Percentiles rank a stretch among this genome's conserved stretches.
Evolutionary conservation across 371 early-diverging fungal genomes (phyloP).

Genomic region (Lichtheimia ornata): DNA sequence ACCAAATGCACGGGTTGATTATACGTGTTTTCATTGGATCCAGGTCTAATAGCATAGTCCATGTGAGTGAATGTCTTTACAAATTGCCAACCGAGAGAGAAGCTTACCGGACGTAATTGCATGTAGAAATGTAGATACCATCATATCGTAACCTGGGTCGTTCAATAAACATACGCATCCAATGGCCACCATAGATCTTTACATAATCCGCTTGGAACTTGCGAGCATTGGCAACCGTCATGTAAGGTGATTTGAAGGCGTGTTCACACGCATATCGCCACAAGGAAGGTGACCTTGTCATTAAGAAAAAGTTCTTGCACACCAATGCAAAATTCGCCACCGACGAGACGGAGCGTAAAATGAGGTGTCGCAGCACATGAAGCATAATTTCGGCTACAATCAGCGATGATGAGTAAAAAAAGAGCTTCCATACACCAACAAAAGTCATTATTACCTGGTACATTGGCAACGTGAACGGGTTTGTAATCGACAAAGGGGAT

Average conservation of each 20-base stretch:
- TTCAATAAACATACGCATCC: conserved; percentile 61
- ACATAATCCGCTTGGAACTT: conserved; percentile 23
- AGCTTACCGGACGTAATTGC: conserved; percentile 59
- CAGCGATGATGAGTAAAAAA: background rate
- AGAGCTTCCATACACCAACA: background rate
- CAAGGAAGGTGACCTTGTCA: conserved; percentile 47
- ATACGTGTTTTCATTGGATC: conserved; percentile 52
- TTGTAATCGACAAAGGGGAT: conserved; percentile 40
- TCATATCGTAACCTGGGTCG: conserved; percentile 67
- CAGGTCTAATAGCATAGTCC: conserved; percentile 27
- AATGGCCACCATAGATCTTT: conserved; percentile 33
- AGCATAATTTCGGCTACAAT: conserved; percentile 33
- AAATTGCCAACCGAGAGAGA: background rate
- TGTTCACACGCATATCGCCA: conserved; percentile 62
- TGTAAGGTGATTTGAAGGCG: conserved; percentile 35
- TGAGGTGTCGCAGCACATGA: conserved; percentile 32
- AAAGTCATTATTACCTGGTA: conserved; percentile 41
- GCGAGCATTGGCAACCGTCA: conserved; percentile 29
- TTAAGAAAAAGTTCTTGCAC: conserved; percentile 56
- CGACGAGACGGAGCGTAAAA: conserved; percentile 47
- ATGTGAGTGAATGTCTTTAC: conserved; percentile 4
- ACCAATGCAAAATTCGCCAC: conserved; percentile 52
- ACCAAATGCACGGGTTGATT: conserved; percentile 68
- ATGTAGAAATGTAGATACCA: conserved; percentile 70
- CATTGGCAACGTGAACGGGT: conserved; percentile 36